Evolutionary conservation across 345 rosid species (phyloP), one percentile per base, ranked within the genome.

Genomic region (Firmiana major): DNA sequence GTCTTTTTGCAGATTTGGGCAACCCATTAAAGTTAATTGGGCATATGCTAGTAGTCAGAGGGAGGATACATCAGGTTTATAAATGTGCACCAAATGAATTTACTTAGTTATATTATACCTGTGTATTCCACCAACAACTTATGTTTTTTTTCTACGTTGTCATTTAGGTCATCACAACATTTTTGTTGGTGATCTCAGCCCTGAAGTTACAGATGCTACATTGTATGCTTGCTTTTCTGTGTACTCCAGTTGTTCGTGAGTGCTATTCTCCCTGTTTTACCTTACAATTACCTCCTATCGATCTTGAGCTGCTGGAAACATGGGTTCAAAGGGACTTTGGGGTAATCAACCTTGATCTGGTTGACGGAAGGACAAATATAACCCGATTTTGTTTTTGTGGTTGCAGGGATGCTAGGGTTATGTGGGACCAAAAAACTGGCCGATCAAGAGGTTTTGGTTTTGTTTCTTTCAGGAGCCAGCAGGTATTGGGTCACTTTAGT

Each of bases 391-490:
- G 17, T 51, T 31, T 69, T 5, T 80, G 43, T 8, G 67, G 70
- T 64, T 77, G 63, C 79, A 91, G 94, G 76, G 94, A 91, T 85
- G 93, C 95, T 40, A 90, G 90, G 86, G 98, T 94, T 45, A 94
- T 94, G 98, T 94, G 98, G 98, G 98, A 94, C 80, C 98, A 90
- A 83, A 92, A 94, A 85, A 94, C 97, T 64, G 98, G 97, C 63
- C 92, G 97, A n/a, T 94, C 98, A 48, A 90, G 98, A 85, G 97
- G 95, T 43, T 92, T 92, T 85, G 98, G 98, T 24, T 94, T 94
- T 87, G 98, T 94, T 76, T 94, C 97, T 63, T 94, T 90, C 81
- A 89, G 97, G 74, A 86, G 83, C 77, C 97, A 90, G 73, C 92
- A 87, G 93, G 96, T 90, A 69, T 31, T 24, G 15, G 24, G n/a